Evolutionary conservation across 2,329 filamentous ascomycete species (phyloP).

Genomic region (Claviceps quebecensis): DNA sequence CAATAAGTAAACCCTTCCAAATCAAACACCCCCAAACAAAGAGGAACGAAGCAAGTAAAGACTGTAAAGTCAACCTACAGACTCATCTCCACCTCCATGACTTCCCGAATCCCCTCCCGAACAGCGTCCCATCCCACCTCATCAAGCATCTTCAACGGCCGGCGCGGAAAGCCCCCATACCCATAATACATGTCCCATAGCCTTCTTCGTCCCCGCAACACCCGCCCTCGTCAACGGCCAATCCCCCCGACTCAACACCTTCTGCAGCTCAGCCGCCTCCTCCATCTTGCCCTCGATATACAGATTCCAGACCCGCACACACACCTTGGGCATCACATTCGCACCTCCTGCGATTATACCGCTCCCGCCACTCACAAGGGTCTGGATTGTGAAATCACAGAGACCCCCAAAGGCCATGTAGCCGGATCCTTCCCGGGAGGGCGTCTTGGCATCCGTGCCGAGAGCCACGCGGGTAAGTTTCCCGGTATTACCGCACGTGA

Average conservation of each 20-base stretch:
- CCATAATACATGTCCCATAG: conserved; percentile 68
- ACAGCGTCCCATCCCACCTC: conserved; percentile 39
- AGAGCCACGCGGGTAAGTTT: conserved; percentile 73
- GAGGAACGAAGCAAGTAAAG: no score
- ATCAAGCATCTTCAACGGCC: conserved; percentile 54
- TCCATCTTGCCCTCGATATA: conserved; percentile 59
- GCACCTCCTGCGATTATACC: conserved; percentile 79
- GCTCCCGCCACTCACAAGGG: conserved; percentile 61
- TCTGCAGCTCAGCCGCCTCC: conserved; percentile 63
- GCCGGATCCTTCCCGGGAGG: conserved; percentile 40
- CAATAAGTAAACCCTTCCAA: no score
- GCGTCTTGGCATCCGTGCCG: conserved; percentile 57
- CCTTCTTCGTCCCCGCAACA: conserved; percentile 75
- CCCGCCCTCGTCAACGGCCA: conserved; percentile 74
- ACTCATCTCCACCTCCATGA: conserved; percentile 48
- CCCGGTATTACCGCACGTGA: conserved; percentile 82
- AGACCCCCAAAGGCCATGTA: conserved; percentile 85
- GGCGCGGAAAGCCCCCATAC: conserved; percentile 64
- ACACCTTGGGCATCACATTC: conserved; percentile 74
- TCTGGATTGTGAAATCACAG: conserved; percentile 77
- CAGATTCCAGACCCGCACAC: conserved; percentile 64
- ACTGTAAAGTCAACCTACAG: neutral
- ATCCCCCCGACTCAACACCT: conserved; percentile 63
- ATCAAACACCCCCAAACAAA: no score
- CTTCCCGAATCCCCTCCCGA: conserved; percentile 43